Conservation (phyloP, 352 stramenopile genomes). For the Phytopythium sindhum region DNA sequence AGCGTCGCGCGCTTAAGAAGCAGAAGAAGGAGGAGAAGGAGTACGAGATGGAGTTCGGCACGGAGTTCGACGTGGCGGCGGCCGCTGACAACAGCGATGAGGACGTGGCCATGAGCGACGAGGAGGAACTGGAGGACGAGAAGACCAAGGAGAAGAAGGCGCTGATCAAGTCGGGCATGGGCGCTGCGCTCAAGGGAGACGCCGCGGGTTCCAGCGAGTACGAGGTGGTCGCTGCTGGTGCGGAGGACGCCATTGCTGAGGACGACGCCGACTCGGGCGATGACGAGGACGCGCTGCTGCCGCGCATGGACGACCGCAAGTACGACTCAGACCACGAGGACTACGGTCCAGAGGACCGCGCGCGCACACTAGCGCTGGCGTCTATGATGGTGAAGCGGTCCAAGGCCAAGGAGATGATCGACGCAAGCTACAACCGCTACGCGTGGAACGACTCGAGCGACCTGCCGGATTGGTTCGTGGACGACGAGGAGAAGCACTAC, state of each 20-base stretch:
- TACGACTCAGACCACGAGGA: conserved; percentile 97
- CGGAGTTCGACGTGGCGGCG: conserved; percentile 62
- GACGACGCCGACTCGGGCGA: conserved; percentile 30
- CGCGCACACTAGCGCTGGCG: conserved; percentile 94
- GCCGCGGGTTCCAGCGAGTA: conserved; percentile 19
- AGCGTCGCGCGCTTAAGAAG: conserved; percentile 79
- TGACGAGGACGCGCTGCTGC: conserved; percentile 32
- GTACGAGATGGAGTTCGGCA: conserved; percentile 77
- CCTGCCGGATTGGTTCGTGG: conserved; percentile 98
- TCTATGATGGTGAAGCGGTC: conserved; percentile 98
- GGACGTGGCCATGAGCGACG: conserved; percentile 35
- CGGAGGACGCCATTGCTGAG: conserved; percentile 35
- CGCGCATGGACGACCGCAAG: conserved; percentile 84
- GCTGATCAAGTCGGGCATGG: conserved; percentile 85
- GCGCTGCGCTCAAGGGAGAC: conserved; percentile 42
- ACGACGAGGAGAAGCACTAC: conserved; percentile 97
- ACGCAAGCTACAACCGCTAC: conserved; percentile 99
- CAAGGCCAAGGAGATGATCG: conserved; percentile 97
- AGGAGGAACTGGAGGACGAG: conserved; percentile 54
- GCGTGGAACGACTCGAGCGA: conserved; percentile 97
- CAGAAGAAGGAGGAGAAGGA: conserved; percentile 82
- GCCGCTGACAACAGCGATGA: conserved; percentile 29
- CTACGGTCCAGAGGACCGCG: conserved; percentile 97
- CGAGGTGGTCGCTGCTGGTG: conserved; percentile 45
- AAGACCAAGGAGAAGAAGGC: conserved; percentile 69